Percentiles rank a stretch among this genome's conserved stretches.
phyloP scores from a whole-genome alignment of 768 basidiomycete genomes.

The Boletus rubropictus region DNA sequence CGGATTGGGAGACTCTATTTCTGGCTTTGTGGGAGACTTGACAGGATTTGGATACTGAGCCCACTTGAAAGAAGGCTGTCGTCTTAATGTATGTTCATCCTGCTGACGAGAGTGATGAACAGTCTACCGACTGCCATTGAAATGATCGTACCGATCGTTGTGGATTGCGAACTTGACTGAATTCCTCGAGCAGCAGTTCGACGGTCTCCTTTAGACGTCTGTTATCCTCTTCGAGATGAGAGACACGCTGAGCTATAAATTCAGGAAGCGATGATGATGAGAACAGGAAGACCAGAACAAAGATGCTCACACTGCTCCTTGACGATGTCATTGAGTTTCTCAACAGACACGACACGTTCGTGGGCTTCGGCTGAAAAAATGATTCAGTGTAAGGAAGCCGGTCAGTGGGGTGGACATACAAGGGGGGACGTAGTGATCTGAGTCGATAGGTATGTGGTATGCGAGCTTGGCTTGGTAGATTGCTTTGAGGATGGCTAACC shows the following conservation, averaged over 20 bases:
- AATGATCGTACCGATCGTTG: constrained; percentile 15
- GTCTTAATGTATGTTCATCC: constrained; percentile 46
- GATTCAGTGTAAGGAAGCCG: background rate
- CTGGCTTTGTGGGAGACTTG: constrained; percentile 76
- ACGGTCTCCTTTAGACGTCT: constrained; percentile 58
- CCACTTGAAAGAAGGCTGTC: constrained; percentile 88
- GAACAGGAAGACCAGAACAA: background rate
- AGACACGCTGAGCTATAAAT: constrained; percentile 60
- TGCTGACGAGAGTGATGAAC: constrained; percentile 13
- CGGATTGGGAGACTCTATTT: constrained; percentile 68
- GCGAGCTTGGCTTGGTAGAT: constrained; percentile 86
- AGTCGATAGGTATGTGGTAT: constrained; percentile 75
- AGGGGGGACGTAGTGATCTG: constrained; percentile 83
- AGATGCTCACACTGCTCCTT: constrained; percentile 63
- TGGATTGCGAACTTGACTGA: constrained; percentile 40
- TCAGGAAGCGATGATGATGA: constrained; percentile 2
- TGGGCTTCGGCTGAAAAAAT: constrained; percentile 48
- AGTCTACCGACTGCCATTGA: constrained; percentile 3
- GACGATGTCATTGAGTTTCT: constrained; percentile 60
- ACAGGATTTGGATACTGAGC: constrained; percentile 71
- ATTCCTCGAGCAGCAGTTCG: constrained; percentile 62
- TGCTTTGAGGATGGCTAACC: constrained; percentile 85
- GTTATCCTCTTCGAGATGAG: constrained; percentile 73
- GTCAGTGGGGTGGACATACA: constrained; percentile 47
- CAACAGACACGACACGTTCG: constrained; percentile 53